Evolutionary conservation across 1,284 basidiomycete genomes (phyloP).

Genomic region (Wolfiporia cocos): DNA sequence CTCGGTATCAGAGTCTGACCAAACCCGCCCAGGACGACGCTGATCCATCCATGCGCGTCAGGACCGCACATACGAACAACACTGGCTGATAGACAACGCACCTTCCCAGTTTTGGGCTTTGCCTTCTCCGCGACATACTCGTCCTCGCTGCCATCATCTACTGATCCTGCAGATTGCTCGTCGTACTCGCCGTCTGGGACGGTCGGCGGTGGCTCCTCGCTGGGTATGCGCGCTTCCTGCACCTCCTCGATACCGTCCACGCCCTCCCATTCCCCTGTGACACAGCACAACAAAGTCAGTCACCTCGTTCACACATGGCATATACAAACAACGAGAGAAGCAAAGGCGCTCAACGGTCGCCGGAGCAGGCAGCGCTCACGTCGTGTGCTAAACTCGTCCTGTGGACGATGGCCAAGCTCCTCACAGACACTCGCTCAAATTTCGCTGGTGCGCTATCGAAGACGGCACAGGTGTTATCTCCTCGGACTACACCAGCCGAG

Average conservation of each 20-base stretch:
- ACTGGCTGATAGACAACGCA: conserved; percentile 25
- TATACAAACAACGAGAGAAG: background rate
- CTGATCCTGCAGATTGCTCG: conserved; percentile 33
- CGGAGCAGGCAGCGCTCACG: too few relatives aligned
- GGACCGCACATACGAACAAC: background rate
- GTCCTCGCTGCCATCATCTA: conserved; percentile 56
- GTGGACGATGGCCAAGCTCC: too few relatives aligned
- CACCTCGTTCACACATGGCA: conserved; percentile 1
- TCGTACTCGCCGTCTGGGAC: conserved; percentile 12
- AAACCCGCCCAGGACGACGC: conserved; percentile 18
- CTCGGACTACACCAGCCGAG: too few relatives aligned
- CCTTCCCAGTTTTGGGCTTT: conserved; percentile 35
- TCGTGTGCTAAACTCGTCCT: too few relatives aligned
- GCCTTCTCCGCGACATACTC: conserved; percentile 54
- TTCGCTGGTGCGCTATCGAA: too few relatives aligned
- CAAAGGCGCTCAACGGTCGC: too few relatives aligned
- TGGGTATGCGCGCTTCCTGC: conserved; percentile 16
- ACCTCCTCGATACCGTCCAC: conserved; percentile 43
- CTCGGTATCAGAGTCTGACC: conserved; percentile 35
- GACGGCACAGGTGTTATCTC: too few relatives aligned
- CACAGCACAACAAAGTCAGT: conserved; percentile 1
- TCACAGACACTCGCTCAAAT: background rate
- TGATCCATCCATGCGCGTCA: conserved; percentile 3
- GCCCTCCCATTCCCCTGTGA: conserved; percentile 67
- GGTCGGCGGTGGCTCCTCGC: conserved; percentile 1